Base-by-base conservation (phyloP, 495 filamentous ascomycete genomes). In the Aspergillus cristatus region DNA sequence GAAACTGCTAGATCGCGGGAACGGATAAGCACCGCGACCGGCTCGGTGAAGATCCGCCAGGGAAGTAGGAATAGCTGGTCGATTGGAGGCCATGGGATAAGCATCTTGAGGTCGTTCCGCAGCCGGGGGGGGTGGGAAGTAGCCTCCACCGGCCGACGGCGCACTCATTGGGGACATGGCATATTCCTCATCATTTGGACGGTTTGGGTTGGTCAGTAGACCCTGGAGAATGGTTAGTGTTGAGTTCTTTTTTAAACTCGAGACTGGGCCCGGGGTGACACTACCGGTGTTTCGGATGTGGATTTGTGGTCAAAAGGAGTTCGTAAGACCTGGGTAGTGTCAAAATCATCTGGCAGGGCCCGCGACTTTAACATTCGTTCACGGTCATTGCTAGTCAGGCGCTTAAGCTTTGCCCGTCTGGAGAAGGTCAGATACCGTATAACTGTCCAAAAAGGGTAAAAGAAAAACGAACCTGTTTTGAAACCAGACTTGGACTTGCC, bases 401-500 rank as follows among this genome's bases (percentile, higher is more conserved):
- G 81, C 74, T 95, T 97, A 55, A 96, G 79, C 62, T 97, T 97
- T 15, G 90, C 90, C 57, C 90, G 70, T 63, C 90, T 97, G 43
- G 12, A 40, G 39, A 14, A 15, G n/a, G 55, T 66, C 48, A 67
- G 52, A 34, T 42, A 33, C 25, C n/a, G 18, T 6, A 28, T 30
- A 32, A 13, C 13, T 28, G 15, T 18, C 11, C 13, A 37, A 28
- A 26, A 5, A 43, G 48, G 43, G 34, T 51, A 40, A 37, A 56
- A 11, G 4, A 30, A 14, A 14, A 30, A 3, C 72, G 46, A 72
- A 94, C 90, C 90, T 78, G 62, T 97, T 97, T 62, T 97, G 90
- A 60, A 97, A 97, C 90, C 90, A 97, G 41, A 97, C 90, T 65
- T 97, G 90, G 7, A 97, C 90, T 55, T 97, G 90, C 41, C 90